A percentile compares a stretch with the other conserved stretches of the same genome.
These are phyloP conservation scores for Arthroderma sp. DNA, from an alignment of 2,329 filamentous ascomycete genomes.

Conservation along the genomic window DNA sequence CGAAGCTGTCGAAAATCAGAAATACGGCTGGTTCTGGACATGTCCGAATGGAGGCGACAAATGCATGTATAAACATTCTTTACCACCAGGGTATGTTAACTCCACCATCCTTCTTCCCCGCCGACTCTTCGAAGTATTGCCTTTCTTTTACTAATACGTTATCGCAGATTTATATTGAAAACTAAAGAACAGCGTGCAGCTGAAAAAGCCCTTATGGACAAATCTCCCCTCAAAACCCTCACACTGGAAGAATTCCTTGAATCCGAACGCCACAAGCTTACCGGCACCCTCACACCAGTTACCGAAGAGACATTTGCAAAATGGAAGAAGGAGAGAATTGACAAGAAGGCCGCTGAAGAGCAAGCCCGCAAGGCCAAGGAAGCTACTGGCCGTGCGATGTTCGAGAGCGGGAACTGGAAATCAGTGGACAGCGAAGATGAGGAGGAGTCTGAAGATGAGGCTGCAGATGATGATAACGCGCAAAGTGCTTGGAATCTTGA, in stretches of 20 bases:
- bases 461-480: slow-evolving; percentile 36
- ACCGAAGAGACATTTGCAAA: slow-evolving; percentile 85
- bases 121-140: neutral
- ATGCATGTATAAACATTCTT: slow-evolving; percentile 95
- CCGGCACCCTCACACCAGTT: slow-evolving; percentile 81
- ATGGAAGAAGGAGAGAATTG: slow-evolving; percentile 88
- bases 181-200: slow-evolving; percentile 93
- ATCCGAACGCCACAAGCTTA: slow-evolving; percentile 88
- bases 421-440: slow-evolving; percentile 50
- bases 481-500: slow-evolving; percentile 47
- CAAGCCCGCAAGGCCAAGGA: slow-evolving; percentile 86
- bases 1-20: slow-evolving; percentile 90
- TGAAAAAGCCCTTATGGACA: slow-evolving; percentile 91
- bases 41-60: slow-evolving; percentile 95
- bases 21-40: slow-evolving; percentile 98
- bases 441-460: slow-evolving; percentile 48
- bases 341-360: slow-evolving; percentile 93
- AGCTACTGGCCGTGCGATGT: slow-evolving; percentile 84
- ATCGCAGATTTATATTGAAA: slow-evolving; percentile 74
- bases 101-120: slow-evolving; percentile 4
- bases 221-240: slow-evolving; percentile 83
- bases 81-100: slow-evolving; percentile 72
- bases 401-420: slow-evolving; percentile 92
- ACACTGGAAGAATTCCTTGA: slow-evolving; percentile 97
- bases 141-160: slow-evolving; percentile 10